Conservation (phyloP, 495 filamentous ascomycete genomes). For the Neurospora sp. region DNA sequence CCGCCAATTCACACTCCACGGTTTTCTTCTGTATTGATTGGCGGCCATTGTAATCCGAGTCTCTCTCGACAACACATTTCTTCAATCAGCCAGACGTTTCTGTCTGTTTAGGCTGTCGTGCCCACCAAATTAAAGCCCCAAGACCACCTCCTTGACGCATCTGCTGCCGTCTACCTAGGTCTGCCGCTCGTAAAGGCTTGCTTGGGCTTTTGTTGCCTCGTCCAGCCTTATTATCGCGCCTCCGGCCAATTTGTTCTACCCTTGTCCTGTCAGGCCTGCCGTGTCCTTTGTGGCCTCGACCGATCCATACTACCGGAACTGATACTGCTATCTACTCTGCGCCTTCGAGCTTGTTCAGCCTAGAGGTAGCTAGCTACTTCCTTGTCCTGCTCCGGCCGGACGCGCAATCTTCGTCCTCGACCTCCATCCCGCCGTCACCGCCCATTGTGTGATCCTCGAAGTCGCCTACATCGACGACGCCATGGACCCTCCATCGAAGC, state of each 20-base stretch:
- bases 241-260: background rate
- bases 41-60: background rate
- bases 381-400: background rate
- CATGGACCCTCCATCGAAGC: conserved; percentile 30
- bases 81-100: too few species aligned
- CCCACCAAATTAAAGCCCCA: background rate
- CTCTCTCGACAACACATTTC: background rate
- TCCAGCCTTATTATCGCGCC: background rate
- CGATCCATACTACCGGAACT: background rate
- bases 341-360: background rate
- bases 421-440: background rate
- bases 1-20: background rate
- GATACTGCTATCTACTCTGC: background rate
- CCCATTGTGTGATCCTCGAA: background rate
- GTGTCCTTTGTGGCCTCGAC: background rate
- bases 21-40: background rate
- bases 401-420: background rate
- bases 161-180: background rate
- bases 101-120: background rate
- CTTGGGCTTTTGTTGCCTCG: background rate
- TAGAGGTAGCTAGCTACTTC: background rate
- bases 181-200: background rate
- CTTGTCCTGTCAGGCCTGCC: background rate
- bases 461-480: background rate
- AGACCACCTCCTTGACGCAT: background rate